These are phyloP conservation scores for Pulveroboletus frians DNA, from an alignment of 768 basidiomycete genomes.

Conservation along the genomic window DNA sequence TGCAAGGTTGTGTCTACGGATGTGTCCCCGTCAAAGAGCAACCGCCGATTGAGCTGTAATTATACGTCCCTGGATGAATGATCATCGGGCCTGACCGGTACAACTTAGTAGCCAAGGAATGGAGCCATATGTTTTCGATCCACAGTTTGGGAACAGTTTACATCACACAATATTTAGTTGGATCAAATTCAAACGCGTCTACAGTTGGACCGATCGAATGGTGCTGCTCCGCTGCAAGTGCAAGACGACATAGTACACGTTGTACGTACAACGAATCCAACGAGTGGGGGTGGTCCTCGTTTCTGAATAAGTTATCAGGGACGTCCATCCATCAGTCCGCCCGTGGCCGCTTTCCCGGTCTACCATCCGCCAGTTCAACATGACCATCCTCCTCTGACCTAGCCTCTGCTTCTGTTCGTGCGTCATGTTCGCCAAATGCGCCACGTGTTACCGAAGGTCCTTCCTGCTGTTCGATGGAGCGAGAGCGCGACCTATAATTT, in stretches of 20 bases:
- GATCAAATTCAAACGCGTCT: no score
- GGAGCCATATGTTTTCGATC: no score
- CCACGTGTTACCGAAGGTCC: conserved; percentile 8
- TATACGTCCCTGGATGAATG: no score
- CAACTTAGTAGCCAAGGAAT: no score
- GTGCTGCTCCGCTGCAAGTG: background rate
- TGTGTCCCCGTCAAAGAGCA: no score
- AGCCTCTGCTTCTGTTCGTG: conserved; percentile 19
- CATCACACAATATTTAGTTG: no score
- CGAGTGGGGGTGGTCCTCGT: background rate
- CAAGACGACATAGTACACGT: conserved; percentile 5
- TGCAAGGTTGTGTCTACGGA: no score
- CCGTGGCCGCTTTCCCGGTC: conserved; percentile 30
- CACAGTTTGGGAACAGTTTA: no score
- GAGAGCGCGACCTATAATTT: conserved; percentile 22
- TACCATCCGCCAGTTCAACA: conserved; percentile 18
- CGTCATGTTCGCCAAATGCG: conserved; percentile 13
- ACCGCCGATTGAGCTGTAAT: no score
- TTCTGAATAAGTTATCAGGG: conserved; percentile 17
- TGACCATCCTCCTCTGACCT: conserved; percentile 15
- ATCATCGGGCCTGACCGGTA: no score
- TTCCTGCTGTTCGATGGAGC: conserved; percentile 26
- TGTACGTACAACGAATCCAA: conserved; percentile 8
- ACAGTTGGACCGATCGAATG: background rate
- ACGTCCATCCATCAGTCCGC: conserved; percentile 20